Percentiles rank a stretch among this genome's conserved stretches.
phyloP scores from a whole-genome alignment of 2,329 filamentous ascomycete species.

The Xylaria sp. region DNA sequence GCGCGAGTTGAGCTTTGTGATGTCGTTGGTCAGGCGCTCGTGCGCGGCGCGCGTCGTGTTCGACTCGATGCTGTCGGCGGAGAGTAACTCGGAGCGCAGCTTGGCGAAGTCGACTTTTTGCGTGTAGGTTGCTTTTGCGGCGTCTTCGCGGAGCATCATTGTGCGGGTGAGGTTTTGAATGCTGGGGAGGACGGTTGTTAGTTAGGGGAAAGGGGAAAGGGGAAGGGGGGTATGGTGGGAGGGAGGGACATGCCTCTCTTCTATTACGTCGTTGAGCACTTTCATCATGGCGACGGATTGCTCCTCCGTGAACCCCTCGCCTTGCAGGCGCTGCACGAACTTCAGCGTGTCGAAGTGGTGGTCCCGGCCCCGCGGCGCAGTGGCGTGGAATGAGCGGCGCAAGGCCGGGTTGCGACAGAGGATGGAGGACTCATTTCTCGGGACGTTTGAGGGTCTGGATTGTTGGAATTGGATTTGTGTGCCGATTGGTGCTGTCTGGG shows the following conservation, averaged over 20 bases:
- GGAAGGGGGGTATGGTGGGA: background rate
- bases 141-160: constrained; percentile 95
- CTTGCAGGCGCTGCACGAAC: constrained; percentile 84
- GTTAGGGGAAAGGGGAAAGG: background rate
- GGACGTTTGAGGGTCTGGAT: constrained; percentile 7
- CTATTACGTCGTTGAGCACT: constrained; percentile 91
- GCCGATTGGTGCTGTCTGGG: constrained; percentile 25
- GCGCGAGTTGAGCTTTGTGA: constrained; percentile 85
- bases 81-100: constrained; percentile 87
- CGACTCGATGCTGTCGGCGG: constrained; percentile 84
- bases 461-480: constrained; percentile 17
- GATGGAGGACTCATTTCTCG: constrained; percentile 18
- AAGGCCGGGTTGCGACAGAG: constrained; percentile 29
- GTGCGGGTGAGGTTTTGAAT: constrained; percentile 96
- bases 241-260: constrained; percentile 61
- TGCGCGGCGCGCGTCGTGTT: constrained; percentile 84
- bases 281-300: constrained; percentile 99
- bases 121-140: constrained; percentile 71
- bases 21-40: constrained; percentile 88
- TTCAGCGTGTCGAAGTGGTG: constrained; percentile 98
- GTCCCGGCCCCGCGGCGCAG: constrained; percentile 58
- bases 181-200: constrained; percentile 38
- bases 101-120: constrained; percentile 98
- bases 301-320: constrained; percentile 91
- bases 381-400: constrained; percentile 61